Base-by-base conservation (phyloP, 305 asterid species). In the Ajuga reptans region DNA sequence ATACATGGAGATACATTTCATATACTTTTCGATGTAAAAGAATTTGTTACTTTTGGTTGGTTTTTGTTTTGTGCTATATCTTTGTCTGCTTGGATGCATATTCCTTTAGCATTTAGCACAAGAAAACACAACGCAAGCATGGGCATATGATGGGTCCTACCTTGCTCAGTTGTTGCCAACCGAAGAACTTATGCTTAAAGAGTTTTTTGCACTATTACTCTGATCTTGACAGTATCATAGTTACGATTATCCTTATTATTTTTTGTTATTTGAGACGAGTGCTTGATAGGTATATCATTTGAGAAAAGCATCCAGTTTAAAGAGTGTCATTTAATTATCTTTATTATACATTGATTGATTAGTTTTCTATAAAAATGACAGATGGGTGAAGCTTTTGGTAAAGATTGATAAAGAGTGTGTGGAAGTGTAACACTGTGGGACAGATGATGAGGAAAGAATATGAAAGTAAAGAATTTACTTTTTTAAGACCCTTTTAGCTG, bases 61-160 rank as follows among this genome's bases (percentile, higher is more conserved):
- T 36, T 21, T 39, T 63, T 55, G 76, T 68, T 57, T 31, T 52
- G 34, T 45, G 71, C 31, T 61, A 31, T 52, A 33, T 31, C 59
- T 56, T 45, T 0, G 72, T 63, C 58, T 49, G 64, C 60, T 9
- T 16, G 52, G 43, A 11, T 59, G 71, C 70, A 49, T 27, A 63
- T 43, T 66, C 47, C 66, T 37, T 62, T 53, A 64, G 67, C 73
- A 50, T 59, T 27, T 61, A n/a, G 15, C 52, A 16, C 73, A 9
- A 9, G 49, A 52, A 34, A 69, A 47, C 33, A 46, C 37, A 56
- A 29, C 3, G 21, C 63, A n/a, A 21, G 39, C 37, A 41, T 31
- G 50, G 60, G 69, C 63, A 12, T 46, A 41, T 64, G 39, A 47
- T 37, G 37, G 21, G 59, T 15, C 37, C 80, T n/a, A 45, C 70